These are phyloP conservation scores for Sugiyamaella sp. DNA, from an alignment of 1,139 yeast genomes.

Conservation along the genomic window DNA sequence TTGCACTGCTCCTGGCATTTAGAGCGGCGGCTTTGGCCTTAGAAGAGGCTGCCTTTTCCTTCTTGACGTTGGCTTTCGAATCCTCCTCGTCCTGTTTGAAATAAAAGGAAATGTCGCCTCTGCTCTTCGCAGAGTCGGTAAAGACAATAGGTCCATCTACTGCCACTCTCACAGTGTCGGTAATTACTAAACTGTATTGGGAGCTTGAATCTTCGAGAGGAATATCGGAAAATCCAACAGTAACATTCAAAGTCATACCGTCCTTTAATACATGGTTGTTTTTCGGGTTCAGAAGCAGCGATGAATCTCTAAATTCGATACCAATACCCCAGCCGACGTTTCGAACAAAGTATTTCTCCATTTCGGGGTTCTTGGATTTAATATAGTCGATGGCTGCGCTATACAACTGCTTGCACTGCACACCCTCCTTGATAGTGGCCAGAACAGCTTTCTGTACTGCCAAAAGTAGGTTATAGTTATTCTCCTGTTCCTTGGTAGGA, in stretches of 20 bases:
- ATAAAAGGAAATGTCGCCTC: slow-evolving; percentile 79
- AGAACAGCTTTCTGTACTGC: slow-evolving; percentile 60
- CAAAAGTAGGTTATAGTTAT: slow-evolving; percentile 75
- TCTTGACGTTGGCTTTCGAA: slow-evolving; percentile 28
- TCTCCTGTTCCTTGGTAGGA: slow-evolving; percentile 79
- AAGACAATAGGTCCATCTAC: slow-evolving; percentile 63
- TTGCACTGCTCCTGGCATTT: slow-evolving; percentile 37
- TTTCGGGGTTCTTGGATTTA: slow-evolving; percentile 58
- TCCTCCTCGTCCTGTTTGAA: slow-evolving; percentile 71
- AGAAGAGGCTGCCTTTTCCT: slow-evolving; percentile 29
- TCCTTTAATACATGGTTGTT: slow-evolving; percentile 68
- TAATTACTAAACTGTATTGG: slow-evolving; percentile 67
- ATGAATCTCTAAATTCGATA: slow-evolving; percentile 83
- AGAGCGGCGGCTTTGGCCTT: slow-evolving; percentile 18
- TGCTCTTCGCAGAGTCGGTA: slow-evolving; percentile 73
- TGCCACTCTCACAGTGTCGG: slow-evolving; percentile 81
- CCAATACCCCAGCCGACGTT: slow-evolving; percentile 92
- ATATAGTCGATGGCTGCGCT: slow-evolving; percentile 63
- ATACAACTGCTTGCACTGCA: slow-evolving; percentile 66
- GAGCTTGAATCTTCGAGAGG: slow-evolving; percentile 48
- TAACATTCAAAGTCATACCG: slow-evolving; percentile 76
- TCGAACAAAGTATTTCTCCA: slow-evolving; percentile 68
- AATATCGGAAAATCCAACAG: slow-evolving; percentile 75
- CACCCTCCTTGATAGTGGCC: slow-evolving; percentile 65
- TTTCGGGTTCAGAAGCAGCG: slow-evolving; percentile 71